These are phyloP conservation scores for Xylaria digitata DNA, from an alignment of 2,329 filamentous ascomycete genomes.

Conservation along the genomic window DNA sequence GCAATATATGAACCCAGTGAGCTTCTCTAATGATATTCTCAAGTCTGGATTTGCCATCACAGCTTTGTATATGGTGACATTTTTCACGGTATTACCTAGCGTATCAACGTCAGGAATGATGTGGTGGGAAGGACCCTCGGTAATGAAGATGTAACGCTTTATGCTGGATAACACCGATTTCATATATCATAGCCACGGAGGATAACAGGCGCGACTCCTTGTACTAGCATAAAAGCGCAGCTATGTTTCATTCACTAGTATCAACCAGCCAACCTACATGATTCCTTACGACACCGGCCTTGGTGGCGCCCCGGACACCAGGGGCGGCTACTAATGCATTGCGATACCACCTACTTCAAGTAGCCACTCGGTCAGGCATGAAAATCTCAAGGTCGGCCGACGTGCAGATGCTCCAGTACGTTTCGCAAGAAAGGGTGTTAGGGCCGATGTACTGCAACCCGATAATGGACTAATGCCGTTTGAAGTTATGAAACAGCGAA, in stretches of 20 bases:
- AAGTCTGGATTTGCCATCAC: not conserved
- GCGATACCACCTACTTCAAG: slow-evolving; percentile 10
- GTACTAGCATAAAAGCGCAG: not conserved
- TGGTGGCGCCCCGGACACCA: not conserved
- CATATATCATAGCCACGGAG: not conserved
- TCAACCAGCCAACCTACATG: not conserved
- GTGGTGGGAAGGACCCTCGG: not conserved
- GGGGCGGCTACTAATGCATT: slow-evolving; percentile 8
- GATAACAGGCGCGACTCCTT: no score
- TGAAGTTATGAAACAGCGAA: slow-evolving; percentile 7
- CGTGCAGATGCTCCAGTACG: slow-evolving; percentile 16
- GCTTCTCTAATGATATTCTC: not conserved
- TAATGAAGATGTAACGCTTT: not conserved
- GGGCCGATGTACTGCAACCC: slow-evolving; percentile 27
- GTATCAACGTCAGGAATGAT: not conserved
- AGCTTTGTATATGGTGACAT: not conserved
- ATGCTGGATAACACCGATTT: not conserved
- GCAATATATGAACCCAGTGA: not conserved
- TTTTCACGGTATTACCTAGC: not conserved
- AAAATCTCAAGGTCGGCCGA: slow-evolving; percentile 11
- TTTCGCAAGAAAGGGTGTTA: not conserved
- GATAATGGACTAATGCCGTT: slow-evolving; percentile 6
- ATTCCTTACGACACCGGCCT: not conserved
- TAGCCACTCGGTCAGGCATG: not conserved
- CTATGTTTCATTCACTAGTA: not conserved